Base-by-base conservation (phyloP, 495 filamentous ascomycete genomes). In the Penicillium desertorum region DNA sequence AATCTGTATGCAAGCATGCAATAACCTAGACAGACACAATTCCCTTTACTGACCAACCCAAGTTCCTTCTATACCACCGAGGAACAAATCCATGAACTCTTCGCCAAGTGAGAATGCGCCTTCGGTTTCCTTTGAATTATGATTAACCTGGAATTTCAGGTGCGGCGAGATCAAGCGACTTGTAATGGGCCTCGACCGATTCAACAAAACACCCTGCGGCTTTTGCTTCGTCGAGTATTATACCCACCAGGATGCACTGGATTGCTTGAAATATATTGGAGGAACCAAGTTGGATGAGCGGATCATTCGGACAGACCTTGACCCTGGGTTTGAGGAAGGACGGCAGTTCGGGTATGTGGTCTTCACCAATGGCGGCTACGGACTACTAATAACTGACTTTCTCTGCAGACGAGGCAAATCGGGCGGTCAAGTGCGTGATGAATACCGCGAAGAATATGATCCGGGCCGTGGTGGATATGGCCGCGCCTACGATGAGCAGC, bases 161-260 rank as follows among this genome's bases (percentile, higher is more conserved):
- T 96, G 91, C 70, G 94, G 94, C 56, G 93, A 97, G 77, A 93
- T 98, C 70, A 98, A 97, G 73, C 87, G 94, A 36, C 82, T 98
- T 23, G 88, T 98, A n/a, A 98, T 98, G 94, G 94, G 94, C 43
- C 82, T 98, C 22, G 95, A 98, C 68, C 87, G 94, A 17, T 94
- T 92, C 78, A 89, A 87, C 75, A 98, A 98, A 76, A 98, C 94
- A 16, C 94, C 94, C 5, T 98, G 94, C 74, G 94, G 94, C 11
- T 98, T 98, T 77, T 98, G 94, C 77, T 98, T 98, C 67, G 94
- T 98, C 64, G 94, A 98, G 73, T 98, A 98, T 74, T 98, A 98
- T 76, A 98, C 86, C 14, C 92, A 98, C 66, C 88, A 93, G 63
- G 94, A 98, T 73, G 94, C 94, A 6, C 77, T 98, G 32, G 94